These are phyloP conservation scores for Suillus americanus DNA, from an alignment of 768 basidiomycete genomes.

Conservation along the genomic window DNA sequence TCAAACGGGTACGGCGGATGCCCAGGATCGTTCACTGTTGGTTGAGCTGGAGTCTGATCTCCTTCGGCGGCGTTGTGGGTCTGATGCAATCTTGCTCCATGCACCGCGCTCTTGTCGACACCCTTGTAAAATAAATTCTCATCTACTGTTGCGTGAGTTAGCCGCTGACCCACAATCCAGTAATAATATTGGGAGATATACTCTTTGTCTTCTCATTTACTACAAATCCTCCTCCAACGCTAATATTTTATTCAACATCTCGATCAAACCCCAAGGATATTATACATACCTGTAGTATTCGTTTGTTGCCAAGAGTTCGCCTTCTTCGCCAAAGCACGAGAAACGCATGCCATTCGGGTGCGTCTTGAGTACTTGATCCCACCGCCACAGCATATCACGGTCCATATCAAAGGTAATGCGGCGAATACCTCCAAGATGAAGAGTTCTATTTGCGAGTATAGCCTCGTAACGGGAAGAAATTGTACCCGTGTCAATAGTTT, in stretches of 20 bases:
- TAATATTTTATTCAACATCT: conserved; percentile 17
- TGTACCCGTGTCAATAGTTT: conserved; percentile 87
- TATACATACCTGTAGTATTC: conserved; percentile 75
- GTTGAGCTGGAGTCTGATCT: conserved; percentile 12
- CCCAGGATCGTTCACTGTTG: conserved; percentile 31
- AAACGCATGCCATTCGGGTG: conserved; percentile 96
- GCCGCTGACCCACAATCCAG: not conserved
- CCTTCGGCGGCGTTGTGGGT: conserved; percentile 42
- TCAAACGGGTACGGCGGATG: conserved; percentile 84
- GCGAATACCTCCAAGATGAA: conserved; percentile 72
- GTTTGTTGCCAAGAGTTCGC: conserved; percentile 88
- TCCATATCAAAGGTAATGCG: conserved; percentile 86
- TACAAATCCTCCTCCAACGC: conserved; percentile 92
- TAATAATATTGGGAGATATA: conserved; percentile 22
- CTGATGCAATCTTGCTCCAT: conserved; percentile 77
- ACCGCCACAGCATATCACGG: conserved; percentile 90
- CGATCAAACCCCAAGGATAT: not conserved
- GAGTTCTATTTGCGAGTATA: conserved; percentile 63
- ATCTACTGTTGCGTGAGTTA: conserved; percentile 50
- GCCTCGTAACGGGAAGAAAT: conserved; percentile 73
- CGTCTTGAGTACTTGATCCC: conserved; percentile 85
- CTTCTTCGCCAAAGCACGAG: conserved; percentile 76
- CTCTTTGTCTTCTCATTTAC: conserved; percentile 94
- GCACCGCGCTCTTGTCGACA: conserved; percentile 79
- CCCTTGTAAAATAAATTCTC: conserved; percentile 96